Percentiles rank a stretch among this genome's conserved stretches.
Conservation (phyloP, 2,329 filamentous ascomycete genomes). For the Epicoccum sorghinum region DNA sequence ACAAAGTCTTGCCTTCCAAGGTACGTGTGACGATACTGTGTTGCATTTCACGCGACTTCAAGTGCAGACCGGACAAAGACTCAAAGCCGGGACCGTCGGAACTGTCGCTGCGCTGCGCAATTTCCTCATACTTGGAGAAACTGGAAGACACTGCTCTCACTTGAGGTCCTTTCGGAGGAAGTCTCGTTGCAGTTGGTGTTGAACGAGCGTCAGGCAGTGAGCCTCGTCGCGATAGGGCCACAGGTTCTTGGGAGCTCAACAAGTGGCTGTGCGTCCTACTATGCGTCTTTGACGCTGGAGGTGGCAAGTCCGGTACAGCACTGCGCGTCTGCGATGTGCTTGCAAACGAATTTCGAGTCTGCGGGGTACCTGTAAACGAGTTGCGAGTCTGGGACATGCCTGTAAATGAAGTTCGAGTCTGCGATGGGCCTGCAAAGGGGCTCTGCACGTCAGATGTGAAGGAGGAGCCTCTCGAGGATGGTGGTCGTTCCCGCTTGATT, state of each 20-base stretch:
- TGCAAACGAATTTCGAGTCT: conserved; percentile 19
- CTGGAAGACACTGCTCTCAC: conserved; percentile 25
- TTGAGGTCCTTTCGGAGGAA: conserved; percentile 29
- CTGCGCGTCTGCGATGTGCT: conserved; percentile 25
- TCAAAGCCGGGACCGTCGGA: conserved; percentile 67
- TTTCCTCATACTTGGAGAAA: conserved; percentile 38
- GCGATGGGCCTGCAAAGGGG: conserved; percentile 24
- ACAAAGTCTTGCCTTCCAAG: conserved; percentile 76
- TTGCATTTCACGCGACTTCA: conserved; percentile 81
- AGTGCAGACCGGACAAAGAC: conserved; percentile 81
- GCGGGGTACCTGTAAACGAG: conserved; percentile 21
- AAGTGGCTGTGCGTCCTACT: conserved; percentile 27
- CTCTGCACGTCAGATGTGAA: conserved; percentile 17
- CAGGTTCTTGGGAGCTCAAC: conserved; percentile 21
- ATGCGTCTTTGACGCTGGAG: conserved; percentile 16
- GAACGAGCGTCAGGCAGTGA: conserved; percentile 19
- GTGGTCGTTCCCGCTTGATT: conserved; percentile 28
- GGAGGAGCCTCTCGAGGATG: conserved; percentile 36
- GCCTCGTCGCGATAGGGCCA: conserved; percentile 25
- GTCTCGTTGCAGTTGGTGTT: conserved; percentile 29
- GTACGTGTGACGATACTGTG: conserved; percentile 81
- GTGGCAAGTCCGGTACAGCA: conserved; percentile 23
- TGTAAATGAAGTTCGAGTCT: conserved; percentile 14
- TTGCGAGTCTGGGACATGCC: conserved; percentile 23
- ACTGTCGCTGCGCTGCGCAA: conserved; percentile 46